phyloP scores from a whole-genome alignment of 208 protist genomes.

The Leishmania tarentolae region DNA sequence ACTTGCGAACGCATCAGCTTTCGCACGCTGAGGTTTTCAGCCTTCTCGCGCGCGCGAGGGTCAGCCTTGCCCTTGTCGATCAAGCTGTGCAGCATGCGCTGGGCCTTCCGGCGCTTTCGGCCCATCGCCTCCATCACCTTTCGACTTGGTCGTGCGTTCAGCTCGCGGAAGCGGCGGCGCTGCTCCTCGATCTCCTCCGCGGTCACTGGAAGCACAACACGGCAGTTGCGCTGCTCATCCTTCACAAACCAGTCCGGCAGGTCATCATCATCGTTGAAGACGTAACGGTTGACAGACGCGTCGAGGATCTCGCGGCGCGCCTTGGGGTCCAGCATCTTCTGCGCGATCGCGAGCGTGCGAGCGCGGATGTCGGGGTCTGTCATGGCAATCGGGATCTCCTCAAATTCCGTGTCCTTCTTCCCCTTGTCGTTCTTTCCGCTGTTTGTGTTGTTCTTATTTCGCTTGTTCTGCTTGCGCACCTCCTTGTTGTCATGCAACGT shows the following conservation, averaged over 20 bases:
- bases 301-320: slow-evolving; percentile 87
- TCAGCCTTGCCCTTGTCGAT: slow-evolving; percentile 91
- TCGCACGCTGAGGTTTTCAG: slow-evolving; percentile 69
- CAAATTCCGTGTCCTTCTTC: slow-evolving; percentile 77
- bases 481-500: slow-evolving; percentile 79
- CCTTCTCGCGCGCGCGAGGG: slow-evolving; percentile 85
- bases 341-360: slow-evolving; percentile 86
- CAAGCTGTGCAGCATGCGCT: slow-evolving; percentile 85
- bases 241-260: slow-evolving; percentile 93
- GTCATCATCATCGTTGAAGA: slow-evolving; percentile 90
- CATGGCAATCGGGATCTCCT: slow-evolving; percentile 88
- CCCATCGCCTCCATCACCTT: slow-evolving; percentile 97
- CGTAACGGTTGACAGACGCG: slow-evolving; percentile 87
- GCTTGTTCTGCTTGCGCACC: slow-evolving; percentile 65
- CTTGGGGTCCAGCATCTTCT: slow-evolving; percentile 87
- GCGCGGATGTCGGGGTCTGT: slow-evolving; percentile 86
- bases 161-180: slow-evolving; percentile 85
- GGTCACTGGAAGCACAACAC: slow-evolving; percentile 81
- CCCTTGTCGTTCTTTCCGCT: slow-evolving; percentile 44
- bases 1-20: slow-evolving; percentile 89
- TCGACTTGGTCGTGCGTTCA: slow-evolving; percentile 96
- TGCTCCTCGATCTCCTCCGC: slow-evolving; percentile 93
- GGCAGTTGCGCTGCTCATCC: slow-evolving; percentile 91
- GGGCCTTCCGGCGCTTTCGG: slow-evolving; percentile 90
- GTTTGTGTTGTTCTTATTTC: slow-evolving; percentile 58